phyloP scores from a whole-genome alignment of 2,329 filamentous ascomycete species.

The Exophiala oligosperma region DNA sequence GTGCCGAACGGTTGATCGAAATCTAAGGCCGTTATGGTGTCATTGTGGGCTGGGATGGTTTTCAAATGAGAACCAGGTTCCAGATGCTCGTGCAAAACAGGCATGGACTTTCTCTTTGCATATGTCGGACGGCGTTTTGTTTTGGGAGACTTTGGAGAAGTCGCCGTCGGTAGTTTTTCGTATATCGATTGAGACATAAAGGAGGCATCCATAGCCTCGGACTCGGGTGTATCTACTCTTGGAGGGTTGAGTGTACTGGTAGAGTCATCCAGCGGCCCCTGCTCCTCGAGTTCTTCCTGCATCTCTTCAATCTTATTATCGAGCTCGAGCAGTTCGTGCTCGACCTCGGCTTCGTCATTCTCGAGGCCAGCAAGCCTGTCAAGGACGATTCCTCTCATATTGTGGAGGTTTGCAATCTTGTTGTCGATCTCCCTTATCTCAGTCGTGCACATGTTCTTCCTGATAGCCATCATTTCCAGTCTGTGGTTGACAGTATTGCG shows the following conservation, averaged over 20 bases:
- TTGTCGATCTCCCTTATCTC: constrained; percentile 96
- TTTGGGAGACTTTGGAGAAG: constrained; percentile 50
- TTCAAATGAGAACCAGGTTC: constrained; percentile 85
- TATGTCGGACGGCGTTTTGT: constrained; percentile 48
- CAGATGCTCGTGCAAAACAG: constrained; percentile 92
- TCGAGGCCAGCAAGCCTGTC: constrained; percentile 84
- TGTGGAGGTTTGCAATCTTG: constrained; percentile 90
- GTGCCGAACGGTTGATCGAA: constrained; percentile 98
- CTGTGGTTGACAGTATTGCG: constrained; percentile 77
- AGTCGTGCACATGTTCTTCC: constrained; percentile 96
- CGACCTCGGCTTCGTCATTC: constrained; percentile 84
- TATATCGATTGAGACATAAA: constrained; percentile 99
- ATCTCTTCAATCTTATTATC: constrained; percentile 64
- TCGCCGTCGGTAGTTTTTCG: constrained; percentile 71
- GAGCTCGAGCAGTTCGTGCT: constrained; percentile 72
- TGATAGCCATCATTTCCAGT: constrained; percentile 84
- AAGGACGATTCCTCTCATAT: constrained; percentile 88
- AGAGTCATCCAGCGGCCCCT: constrained; percentile 32
- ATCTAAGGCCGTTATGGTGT: constrained; percentile 85
- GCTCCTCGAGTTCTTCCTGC: constrained; percentile 56
- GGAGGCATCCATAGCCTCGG: constrained; percentile 52
- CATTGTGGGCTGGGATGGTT: constrained; percentile 84
- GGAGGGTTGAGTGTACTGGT: constrained; percentile 31
- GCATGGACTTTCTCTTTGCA: constrained; percentile 76
- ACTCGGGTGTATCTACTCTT: constrained; percentile 48